These are phyloP conservation scores for Dactylonectria estremocensis DNA, from an alignment of 2,329 filamentous ascomycete species.

Conservation along the genomic window DNA sequence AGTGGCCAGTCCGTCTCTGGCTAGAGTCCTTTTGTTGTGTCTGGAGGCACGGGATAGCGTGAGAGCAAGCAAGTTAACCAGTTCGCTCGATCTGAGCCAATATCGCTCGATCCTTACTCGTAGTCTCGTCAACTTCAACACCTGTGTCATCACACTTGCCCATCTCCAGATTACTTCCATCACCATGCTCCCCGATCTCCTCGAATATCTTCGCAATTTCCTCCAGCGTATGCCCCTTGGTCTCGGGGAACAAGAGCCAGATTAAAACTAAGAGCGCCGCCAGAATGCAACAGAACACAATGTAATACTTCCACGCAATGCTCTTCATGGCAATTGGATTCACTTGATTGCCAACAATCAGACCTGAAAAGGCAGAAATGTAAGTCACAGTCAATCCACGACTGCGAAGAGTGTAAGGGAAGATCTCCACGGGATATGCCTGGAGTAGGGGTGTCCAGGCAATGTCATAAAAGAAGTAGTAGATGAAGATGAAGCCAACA, in stretches of 20 bases:
- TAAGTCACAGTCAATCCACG: slow-evolving; percentile 35
- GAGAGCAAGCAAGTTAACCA: neutral
- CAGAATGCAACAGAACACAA: slow-evolving; percentile 54
- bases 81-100: neutral
- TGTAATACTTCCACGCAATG: slow-evolving; percentile 58
- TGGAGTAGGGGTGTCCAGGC: slow-evolving; percentile 52
- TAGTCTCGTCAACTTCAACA: neutral
- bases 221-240: slow-evolving; percentile 47
- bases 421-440: slow-evolving; percentile 47
- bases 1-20: neutral
- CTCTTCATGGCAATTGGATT: slow-evolving; percentile 57
- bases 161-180: slow-evolving; percentile 3
- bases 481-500: slow-evolving; percentile 56
- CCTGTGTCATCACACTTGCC: neutral
- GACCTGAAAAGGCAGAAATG: slow-evolving; percentile 26
- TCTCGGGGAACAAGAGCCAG: slow-evolving; percentile 55
- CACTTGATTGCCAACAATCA: slow-evolving; percentile 56
- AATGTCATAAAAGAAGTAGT: slow-evolving; percentile 54
- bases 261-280: slow-evolving; percentile 49
- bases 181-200: slow-evolving; percentile 7
- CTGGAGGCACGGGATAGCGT: neutral
- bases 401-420: slow-evolving; percentile 33
- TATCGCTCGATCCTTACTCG: neutral
- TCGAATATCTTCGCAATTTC: slow-evolving; percentile 50
- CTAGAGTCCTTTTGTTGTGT: neutral